These are phyloP conservation scores for Phytophthora nicotianae DNA, from an alignment of 352 stramenopile genomes.

Conservation along the genomic window DNA sequence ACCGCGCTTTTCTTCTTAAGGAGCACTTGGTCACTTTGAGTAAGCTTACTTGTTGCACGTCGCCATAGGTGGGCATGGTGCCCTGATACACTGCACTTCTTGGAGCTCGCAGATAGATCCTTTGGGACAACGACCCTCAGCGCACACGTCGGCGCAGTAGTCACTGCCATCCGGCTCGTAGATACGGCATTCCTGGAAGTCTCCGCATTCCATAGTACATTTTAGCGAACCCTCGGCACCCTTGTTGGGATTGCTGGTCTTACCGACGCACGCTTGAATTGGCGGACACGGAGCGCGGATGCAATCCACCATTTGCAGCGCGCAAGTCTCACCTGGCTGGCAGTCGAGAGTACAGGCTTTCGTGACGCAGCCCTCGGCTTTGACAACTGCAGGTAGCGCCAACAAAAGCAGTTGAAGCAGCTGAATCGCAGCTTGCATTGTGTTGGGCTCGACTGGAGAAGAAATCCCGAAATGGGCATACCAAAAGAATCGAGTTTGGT, in stretches of 20 bases:
- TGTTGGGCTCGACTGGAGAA: too few species aligned
- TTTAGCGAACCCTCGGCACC: not conserved
- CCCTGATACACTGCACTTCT: constrained; percentile 22
- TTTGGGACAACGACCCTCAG: constrained; percentile 7
- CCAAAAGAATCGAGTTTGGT: too few species aligned
- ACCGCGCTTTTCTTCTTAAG: not conserved
- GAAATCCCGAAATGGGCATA: constrained; percentile 1
- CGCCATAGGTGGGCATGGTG: constrained; percentile 17
- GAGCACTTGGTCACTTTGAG: not conserved
- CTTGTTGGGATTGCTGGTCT: not conserved
- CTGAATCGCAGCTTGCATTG: not conserved
- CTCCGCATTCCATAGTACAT: constrained; percentile 11
- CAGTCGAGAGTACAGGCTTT: constrained; percentile 18
- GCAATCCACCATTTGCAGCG: constrained; percentile 14
- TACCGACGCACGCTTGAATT: constrained; percentile 16
- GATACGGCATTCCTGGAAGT: constrained; percentile 18
- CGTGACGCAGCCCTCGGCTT: not conserved
- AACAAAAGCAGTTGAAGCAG: constrained; percentile 2
- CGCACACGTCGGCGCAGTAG: constrained; percentile 19
- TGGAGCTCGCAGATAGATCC: constrained; percentile 14
- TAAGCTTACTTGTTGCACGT: constrained; percentile 9
- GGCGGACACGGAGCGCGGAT: constrained; percentile 12
- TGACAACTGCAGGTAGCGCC: constrained; percentile 3
- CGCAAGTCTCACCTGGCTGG: constrained; percentile 3
- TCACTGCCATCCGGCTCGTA: constrained; percentile 15